Evolutionary conservation across 306 rosid genomes (phyloP), one percentile per base, ranked within the genome.

Genomic region (Cicer judaicum): DNA sequence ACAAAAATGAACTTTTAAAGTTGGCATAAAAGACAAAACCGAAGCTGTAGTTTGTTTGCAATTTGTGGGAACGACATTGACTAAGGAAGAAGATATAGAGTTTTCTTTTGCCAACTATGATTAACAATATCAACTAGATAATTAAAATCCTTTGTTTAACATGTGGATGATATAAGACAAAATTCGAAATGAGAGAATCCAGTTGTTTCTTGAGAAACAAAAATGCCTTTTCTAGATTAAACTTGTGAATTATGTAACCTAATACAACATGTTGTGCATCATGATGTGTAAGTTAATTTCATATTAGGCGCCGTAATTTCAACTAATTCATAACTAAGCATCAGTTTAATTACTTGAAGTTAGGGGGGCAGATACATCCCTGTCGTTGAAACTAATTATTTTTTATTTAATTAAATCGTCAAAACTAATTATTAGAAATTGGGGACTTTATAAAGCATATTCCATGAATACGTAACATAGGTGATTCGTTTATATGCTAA

Each of bases 401-500:
- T 29, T 29, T 29, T 29, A 29, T 29, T 29, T 29, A 29, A 4
- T 29, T 29, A 29, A 3, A 3, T 29, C 36, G 36, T 29, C 36
- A 4, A 29, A 29, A 4, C 36, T 29, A 3, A 38, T 29, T 29
- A 60, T 29, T 60, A 69, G 19, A 38, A 52, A 36, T 8, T 47
- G 53, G 18, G 42, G 9, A 72, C 24, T 64, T 64, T 42, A 50
- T 47, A 38, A 64, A 64, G 78, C 68, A 79, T 79, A 72, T 79
- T 79, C 82, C 77, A 62, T 69, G 18, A 34, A 13, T 48, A 36
- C 9, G 19, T 24, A 29, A 52, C 11, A 14, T 21, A 76, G 59
- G 46, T 67, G 66, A 76, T 57, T 77, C 60, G 29, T 56, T 57
- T 62, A 24, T 67, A 67, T 68, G 69, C 62, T 77, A 77, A 77